phyloP scores from a whole-genome alignment of 345 rosid species.

The Euphorbia pulcherrima region DNA sequence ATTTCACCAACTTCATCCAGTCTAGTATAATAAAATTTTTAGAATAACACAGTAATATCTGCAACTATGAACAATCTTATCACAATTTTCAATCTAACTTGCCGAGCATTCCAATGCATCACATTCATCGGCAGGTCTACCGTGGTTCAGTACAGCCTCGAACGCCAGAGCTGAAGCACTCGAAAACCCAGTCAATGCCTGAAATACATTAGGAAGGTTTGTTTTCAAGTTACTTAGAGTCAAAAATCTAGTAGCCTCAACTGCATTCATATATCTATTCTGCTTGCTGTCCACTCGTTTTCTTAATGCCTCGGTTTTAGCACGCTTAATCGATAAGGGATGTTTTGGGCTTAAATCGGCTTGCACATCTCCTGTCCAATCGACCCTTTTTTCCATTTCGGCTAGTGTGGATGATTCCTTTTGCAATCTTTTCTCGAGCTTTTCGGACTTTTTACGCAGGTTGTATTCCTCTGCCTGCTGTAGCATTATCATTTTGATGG shows the following conservation, averaged over 20 bases:
- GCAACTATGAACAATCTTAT: neutral
- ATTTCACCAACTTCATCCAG: neutral
- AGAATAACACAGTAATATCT: neutral
- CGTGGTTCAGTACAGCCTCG: constrained; percentile 43
- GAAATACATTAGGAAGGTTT: constrained; percentile 71
- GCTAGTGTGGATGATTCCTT: constrained; percentile 50
- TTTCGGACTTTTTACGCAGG: constrained; percentile 48
- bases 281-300: constrained; percentile 54
- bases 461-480: constrained; percentile 62
- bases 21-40: neutral
- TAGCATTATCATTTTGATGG: constrained; percentile 48
- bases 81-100: neutral
- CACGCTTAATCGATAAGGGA: constrained; percentile 57
- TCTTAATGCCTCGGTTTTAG: constrained; percentile 54
- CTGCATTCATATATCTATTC: constrained; percentile 42
- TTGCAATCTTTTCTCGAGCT: constrained; percentile 61
- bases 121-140: constrained; percentile 21
- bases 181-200: constrained; percentile 58
- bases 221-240: constrained; percentile 63
- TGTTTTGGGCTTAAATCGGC: constrained; percentile 55
- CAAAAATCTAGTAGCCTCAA: constrained; percentile 53
- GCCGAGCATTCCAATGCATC: constrained; percentile 22
- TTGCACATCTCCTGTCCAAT: constrained; percentile 36
- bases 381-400: constrained; percentile 58
- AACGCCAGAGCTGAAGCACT: constrained; percentile 51